phyloP scores from a whole-genome alignment of 148 eudicot species.

The Hydrangea macrophylla region DNA sequence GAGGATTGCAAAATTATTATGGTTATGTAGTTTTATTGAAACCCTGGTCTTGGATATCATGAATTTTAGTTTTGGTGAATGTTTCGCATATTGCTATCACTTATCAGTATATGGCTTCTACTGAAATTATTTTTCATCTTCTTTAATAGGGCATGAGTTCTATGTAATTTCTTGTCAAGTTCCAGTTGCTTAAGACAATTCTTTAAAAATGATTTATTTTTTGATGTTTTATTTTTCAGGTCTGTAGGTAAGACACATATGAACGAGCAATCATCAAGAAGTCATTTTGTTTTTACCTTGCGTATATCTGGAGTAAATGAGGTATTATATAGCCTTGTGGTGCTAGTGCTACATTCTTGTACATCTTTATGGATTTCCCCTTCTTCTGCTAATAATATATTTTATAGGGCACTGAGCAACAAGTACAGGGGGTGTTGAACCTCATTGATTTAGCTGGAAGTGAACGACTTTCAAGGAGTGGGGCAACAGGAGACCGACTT shows the following conservation, averaged over 20 bases:
- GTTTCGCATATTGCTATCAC: background rate
- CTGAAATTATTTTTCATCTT: no score
- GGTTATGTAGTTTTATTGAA: background rate
- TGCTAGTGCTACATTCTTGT: background rate
- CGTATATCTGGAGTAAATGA: constrained; percentile 68
- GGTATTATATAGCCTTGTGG: constrained; percentile 33
- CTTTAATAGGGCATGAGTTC: background rate
- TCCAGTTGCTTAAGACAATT: background rate
- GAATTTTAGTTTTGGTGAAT: background rate
- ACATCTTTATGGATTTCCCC: background rate
- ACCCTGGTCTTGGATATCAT: background rate
- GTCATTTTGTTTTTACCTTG: constrained; percentile 82
- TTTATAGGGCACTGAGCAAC: constrained; percentile 68
- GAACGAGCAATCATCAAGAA: constrained; percentile 87
- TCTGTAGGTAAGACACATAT: constrained; percentile 78
- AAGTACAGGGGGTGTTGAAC: constrained; percentile 66
- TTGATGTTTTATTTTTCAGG: constrained; percentile 23
- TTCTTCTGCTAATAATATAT: background rate
- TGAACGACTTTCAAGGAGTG: constrained; percentile 76
- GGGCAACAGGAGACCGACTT: constrained; percentile 74
- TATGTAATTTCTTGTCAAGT: background rate
- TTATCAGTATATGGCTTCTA: no score
- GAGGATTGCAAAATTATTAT: background rate
- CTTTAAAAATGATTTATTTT: background rate
- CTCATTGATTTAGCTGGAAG: constrained; percentile 87